Base-by-base conservation (phyloP, 2,329 filamentous ascomycete species). In the Karstenula rhodostoma region DNA sequence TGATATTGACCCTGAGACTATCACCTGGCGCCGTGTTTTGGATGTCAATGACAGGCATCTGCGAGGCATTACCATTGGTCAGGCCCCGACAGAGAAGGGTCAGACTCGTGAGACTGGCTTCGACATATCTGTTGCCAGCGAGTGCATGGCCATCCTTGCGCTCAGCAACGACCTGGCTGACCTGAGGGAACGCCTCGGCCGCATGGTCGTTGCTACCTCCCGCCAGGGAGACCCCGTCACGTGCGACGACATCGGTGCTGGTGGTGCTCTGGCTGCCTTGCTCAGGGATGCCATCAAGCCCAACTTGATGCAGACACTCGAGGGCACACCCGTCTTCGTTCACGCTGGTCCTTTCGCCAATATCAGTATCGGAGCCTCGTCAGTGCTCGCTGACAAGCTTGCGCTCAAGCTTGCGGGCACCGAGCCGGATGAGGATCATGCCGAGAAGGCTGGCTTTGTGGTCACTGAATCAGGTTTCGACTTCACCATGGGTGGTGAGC, bases 241-340 rank as follows among this genome's bases (percentile, higher is more conserved):
- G 60, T 97, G 93, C 73, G 95, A 99, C 75, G 95, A 99, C 74
- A 88, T 99, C 72, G 95, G 95, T 68, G 92, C 90, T 22, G 94
- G 94, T 57, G 95, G 95, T 71, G 95, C 95, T 53, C 83, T 99
- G 66, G 93, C 95, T 46, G 94, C 94, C 32, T 84, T 99, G 72
- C 97, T 99, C 92, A 95, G 91, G 82, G 95, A 99, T 79, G 94
- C 95, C 58, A 96, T 98, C 82, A 99, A 99, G 85, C 95, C 95
- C 61, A 99, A 97, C 81, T 83, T 99, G 66, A 98, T 99, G 95
- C 95, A 99, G 80, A 97, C 93, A 32, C 84, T 99, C 56, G 95
- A 99, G 78, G 95, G 95, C 29, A 99, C 95, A 8, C 95, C 95
- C 0, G 95, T 98, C 2, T 96, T 99, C 74, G 95, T 99, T 15